Evolutionary conservation across 2,329 filamentous ascomycete species (phyloP), one percentile per base, ranked within the genome.

Genomic region (Aspergillus clavatus): DNA sequence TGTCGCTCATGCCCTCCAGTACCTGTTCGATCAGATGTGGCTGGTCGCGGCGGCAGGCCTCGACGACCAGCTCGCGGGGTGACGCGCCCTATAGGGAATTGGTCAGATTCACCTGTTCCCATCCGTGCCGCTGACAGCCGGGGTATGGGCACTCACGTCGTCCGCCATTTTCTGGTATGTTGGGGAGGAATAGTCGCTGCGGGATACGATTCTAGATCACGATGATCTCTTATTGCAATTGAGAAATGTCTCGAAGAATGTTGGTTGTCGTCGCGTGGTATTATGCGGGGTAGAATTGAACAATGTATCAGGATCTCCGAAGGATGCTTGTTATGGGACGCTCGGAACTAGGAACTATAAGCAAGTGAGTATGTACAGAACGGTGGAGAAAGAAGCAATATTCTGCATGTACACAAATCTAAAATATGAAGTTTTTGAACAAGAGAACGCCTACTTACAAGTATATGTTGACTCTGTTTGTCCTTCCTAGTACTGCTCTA

Each of bases 11-110:
- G 54, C 73, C 72, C 33, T 78, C 71, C 55, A 96, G 77, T 46
- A 90, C 79, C 59, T 93, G 84, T 58, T 80, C 72, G 45, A 97
- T 81, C 49, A 97, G 82, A 43, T 91, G 84, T 56, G 83, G 83
- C 72, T 97, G 96, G 78, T 97, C 91, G 62, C 89, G 82, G 50
- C 91, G 88, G 72, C 87, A 95, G 59, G 93, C 88, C 74, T 95
- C 91, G 70, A 97, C 82, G 58, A 97, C 80, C 61, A 87, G 80
- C 74, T 97, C 91, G 67, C 84, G 79, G 38, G 83, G 81, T 48
- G 87, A 87, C 57, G 91, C 91, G 66, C 91, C 93, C 86, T 95
- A 59, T n/a, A n/a, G n/a, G n/a, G n/a, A n/a, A 5, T 38, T 38
- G 23, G 35, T 28, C 19, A 40, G 33, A n/a, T n/a, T 21, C 23